Conservation (phyloP, 23 red algal genomes). For the Gracilaria domingensis region DNA sequence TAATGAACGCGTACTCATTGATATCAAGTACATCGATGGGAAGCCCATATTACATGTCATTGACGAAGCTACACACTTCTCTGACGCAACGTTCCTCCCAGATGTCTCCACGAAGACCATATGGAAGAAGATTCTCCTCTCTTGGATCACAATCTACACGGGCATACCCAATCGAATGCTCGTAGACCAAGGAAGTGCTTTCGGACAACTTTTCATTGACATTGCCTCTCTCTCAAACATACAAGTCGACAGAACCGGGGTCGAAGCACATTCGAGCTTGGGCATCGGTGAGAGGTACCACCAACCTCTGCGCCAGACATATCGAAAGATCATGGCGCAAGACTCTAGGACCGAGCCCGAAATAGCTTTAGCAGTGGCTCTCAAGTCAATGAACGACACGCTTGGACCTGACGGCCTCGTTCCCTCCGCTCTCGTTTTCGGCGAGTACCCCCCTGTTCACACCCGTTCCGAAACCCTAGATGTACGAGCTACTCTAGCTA, state of each 20-base stretch:
- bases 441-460: conserved; percentile 8
- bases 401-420: conserved; percentile 21
- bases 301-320: too few relatives aligned
- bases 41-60: conserved; percentile 44
- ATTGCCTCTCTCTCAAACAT: conserved; percentile 19
- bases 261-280: conserved; percentile 45
- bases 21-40: conserved; percentile 58
- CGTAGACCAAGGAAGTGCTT: conserved; percentile 22
- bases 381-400: conserved; percentile 57
- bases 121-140: conserved; percentile 26
- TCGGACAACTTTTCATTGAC: conserved; percentile 2
- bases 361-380: background rate
- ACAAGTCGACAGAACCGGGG: conserved; percentile 5
- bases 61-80: conserved; percentile 43
- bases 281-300: conserved; percentile 42
- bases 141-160: conserved; percentile 23
- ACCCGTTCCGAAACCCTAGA: background rate
- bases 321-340: too few relatives aligned
- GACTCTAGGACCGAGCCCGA: background rate
- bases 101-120: conserved; percentile 15
- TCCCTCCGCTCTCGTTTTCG: conserved; percentile 23
- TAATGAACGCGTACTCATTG: conserved; percentile 39
- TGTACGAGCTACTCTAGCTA: background rate
- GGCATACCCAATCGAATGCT: conserved; percentile 48
- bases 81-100: conserved; percentile 42